These are phyloP conservation scores for Schizothecium vesticola DNA, from an alignment of 495 filamentous ascomycete genomes.

Conservation along the genomic window DNA sequence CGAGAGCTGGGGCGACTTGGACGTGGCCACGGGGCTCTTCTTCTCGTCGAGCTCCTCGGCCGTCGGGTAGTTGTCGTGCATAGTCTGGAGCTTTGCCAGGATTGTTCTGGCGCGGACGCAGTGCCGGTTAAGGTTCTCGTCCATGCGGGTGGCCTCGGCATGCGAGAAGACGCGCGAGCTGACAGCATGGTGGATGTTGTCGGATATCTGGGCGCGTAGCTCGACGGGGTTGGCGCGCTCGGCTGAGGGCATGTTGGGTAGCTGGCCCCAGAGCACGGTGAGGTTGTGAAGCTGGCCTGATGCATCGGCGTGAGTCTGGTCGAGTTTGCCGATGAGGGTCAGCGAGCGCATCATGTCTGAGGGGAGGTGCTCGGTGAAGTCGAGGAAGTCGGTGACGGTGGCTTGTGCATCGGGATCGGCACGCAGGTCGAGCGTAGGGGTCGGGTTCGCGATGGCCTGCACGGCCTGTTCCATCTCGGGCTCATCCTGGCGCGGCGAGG, in stretches of 20 bases:
- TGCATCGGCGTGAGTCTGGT: constrained; percentile 61
- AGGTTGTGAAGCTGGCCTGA: constrained; percentile 66
- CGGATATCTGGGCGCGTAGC: constrained; percentile 72
- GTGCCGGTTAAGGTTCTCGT: constrained; percentile 72
- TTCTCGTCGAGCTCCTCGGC: constrained; percentile 38
- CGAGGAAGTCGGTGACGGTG: constrained; percentile 90
- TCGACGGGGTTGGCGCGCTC: constrained; percentile 40
- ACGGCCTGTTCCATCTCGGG: constrained; percentile 27
- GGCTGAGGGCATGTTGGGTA: constrained; percentile 54
- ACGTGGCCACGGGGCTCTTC: constrained; percentile 42
- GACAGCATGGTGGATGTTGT: constrained; percentile 65
- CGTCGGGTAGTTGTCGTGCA: constrained; percentile 53
- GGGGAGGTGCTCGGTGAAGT: constrained; percentile 94
- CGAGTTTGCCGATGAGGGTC: constrained; percentile 78
- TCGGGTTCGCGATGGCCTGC: constrained; percentile 25
- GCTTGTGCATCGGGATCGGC: constrained; percentile 90
- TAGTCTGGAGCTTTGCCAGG: constrained; percentile 70
- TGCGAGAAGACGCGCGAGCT: constrained; percentile 70
- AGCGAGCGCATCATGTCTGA: constrained; percentile 88
- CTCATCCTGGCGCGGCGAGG: constrained; percentile 37
- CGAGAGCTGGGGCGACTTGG: constrained; percentile 51
- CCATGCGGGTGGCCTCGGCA: constrained; percentile 77
- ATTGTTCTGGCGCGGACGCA: constrained; percentile 71
- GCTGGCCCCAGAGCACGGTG: constrained; percentile 64
- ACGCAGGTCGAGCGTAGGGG: constrained; percentile 34